Percentiles rank a stretch among this genome's conserved stretches.
Evolutionary conservation across 2,329 filamentous ascomycete genomes (phyloP).

Genomic region (Diaporthe sp.): DNA sequence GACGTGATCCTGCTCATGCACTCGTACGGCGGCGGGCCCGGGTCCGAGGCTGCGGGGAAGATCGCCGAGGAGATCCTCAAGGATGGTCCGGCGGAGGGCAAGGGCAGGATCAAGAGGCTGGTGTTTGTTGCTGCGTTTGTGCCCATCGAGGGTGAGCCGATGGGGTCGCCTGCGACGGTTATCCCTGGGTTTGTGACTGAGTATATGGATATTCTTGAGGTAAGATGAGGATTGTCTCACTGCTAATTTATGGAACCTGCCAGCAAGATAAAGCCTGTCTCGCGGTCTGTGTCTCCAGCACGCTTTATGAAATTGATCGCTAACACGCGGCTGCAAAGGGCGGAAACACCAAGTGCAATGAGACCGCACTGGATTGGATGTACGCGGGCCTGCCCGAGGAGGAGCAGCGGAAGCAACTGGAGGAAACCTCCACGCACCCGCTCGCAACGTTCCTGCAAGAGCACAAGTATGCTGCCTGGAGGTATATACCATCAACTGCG

Average conservation of each 20-base stretch:
- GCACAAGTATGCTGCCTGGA: not conserved
- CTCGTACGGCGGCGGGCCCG: conserved; percentile 32
- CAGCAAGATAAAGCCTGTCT: not conserved
- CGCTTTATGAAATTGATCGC: not conserved
- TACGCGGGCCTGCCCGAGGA: not conserved
- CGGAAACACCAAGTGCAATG: not conserved
- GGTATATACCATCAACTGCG: not conserved
- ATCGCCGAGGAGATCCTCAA: not conserved
- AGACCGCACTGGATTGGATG: not conserved
- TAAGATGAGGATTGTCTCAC: not conserved
- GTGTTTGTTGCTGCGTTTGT: conserved; percentile 3
- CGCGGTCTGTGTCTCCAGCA: not conserved
- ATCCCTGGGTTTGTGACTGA: not conserved
- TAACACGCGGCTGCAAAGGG: not conserved
- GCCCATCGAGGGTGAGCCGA: conserved; percentile 9
- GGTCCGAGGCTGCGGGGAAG: conserved; percentile 7
- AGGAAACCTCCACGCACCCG: not conserved
- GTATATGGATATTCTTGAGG: conserved; percentile 16
- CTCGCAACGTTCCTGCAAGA: not conserved
- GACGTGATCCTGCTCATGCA: conserved; percentile 35
- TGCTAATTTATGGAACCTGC: not conserved
- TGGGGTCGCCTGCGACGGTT: not conserved
- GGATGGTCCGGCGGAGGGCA: not conserved
- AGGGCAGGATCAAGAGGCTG: conserved; percentile 18
- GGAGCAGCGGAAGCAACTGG: not conserved